Conservation (phyloP, 2,329 filamentous ascomycete genomes). For the Nemania abortiva region DNA sequence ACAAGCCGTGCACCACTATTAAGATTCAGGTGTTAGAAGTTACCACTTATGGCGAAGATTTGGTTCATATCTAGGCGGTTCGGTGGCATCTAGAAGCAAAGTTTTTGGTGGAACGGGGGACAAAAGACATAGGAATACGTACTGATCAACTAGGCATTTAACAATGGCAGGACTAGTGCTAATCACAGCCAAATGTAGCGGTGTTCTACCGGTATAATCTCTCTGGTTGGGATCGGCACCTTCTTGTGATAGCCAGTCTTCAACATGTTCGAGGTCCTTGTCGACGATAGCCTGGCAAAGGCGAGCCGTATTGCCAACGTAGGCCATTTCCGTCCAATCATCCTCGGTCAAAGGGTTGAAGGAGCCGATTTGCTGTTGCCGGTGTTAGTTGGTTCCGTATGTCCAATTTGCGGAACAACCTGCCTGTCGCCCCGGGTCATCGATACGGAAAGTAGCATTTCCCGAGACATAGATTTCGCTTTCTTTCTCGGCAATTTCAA, state of each 20-base stretch:
- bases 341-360: constrained; percentile 86
- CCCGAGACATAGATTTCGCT: constrained; percentile 82
- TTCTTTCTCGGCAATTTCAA: constrained; percentile 77
- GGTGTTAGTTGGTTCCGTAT: constrained; percentile 31
- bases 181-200: constrained; percentile 80
- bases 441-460: constrained; percentile 78
- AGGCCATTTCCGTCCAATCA: constrained; percentile 93
- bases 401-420: constrained; percentile 33
- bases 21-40: not conserved
- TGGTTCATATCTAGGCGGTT: not conserved
- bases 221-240: constrained; percentile 77
- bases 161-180: constrained; percentile 78
- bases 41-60: not conserved
- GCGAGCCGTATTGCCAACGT: constrained; percentile 80
- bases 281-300: constrained; percentile 87
- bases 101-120: not conserved
- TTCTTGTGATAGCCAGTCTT: constrained; percentile 76
- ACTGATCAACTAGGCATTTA: constrained; percentile 74
- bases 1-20: constrained; percentile 74
- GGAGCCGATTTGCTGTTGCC: constrained; percentile 63
- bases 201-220: constrained; percentile 83
- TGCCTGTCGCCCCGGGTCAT: constrained; percentile 81
- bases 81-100: not conserved
- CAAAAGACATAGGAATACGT: not conserved
- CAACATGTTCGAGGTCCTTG: constrained; percentile 75